Evolutionary conservation across 768 basidiomycete species (phyloP).

Genomic region (Albatrellus ellisii): DNA sequence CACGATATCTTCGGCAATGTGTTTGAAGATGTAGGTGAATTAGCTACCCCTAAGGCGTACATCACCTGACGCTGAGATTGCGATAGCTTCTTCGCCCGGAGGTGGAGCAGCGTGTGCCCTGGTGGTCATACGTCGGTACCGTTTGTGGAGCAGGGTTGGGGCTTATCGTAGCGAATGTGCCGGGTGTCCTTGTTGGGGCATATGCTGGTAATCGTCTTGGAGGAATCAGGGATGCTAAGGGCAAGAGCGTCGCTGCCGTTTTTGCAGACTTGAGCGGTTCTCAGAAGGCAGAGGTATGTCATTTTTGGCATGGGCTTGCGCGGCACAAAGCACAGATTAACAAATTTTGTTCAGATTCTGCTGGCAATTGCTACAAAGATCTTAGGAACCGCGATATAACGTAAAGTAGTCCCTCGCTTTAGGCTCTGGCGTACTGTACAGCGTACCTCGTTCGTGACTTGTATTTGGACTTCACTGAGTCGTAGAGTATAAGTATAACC

Average conservation of each 20-base stretch:
- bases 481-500: too few relatives aligned
- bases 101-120: constrained; percentile 53
- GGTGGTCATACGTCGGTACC: constrained; percentile 67
- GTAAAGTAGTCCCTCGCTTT: not conserved
- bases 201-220: constrained; percentile 86
- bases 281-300: constrained; percentile 79
- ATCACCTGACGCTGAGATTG: not conserved
- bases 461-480: too few relatives aligned
- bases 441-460: too few relatives aligned
- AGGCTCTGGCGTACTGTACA: too few relatives aligned
- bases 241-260: constrained; percentile 83
- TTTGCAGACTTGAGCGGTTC: constrained; percentile 62
- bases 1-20: constrained; percentile 80
- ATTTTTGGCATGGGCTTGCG: not conserved
- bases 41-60: not conserved
- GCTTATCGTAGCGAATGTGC: constrained; percentile 57
- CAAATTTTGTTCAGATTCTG: constrained; percentile 44
- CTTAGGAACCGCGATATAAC: constrained; percentile 31
- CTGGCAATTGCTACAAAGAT: constrained; percentile 76
- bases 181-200: constrained; percentile 77
- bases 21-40: constrained; percentile 66
- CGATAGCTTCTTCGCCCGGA: constrained; percentile 69
- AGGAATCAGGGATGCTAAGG: constrained; percentile 87
- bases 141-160: constrained; percentile 48
- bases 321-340: too few relatives aligned